Evolutionary conservation across 768 basidiomycete genomes (phyloP), one percentile per base, ranked within the genome.

Genomic region (Russula sp.): DNA sequence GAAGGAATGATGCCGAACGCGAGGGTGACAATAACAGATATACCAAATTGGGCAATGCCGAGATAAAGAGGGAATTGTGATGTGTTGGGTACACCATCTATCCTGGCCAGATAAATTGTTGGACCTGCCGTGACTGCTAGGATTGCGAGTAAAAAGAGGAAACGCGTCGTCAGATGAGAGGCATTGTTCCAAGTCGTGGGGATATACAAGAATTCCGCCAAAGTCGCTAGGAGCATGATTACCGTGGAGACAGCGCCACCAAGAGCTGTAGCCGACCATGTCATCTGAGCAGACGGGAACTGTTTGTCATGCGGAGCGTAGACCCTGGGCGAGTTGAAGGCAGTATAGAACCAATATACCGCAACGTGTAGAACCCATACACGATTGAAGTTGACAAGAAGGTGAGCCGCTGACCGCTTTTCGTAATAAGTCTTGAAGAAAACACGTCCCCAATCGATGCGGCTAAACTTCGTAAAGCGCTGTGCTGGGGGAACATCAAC

Each of bases 401-500:
- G 84, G 76, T 99, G 97, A 16, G 89, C 87, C 63, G 82, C 83
- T 48, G 96, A 97, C 24, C 97, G 93, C 73, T 95, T 94, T 78
- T 99, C 97, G 69, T 85, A 92, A 77, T 96, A 99, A 7, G 97
- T 99, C 80, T 99, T 99, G 86, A 98, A 98, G 79, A 98, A 98
- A 49, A 93, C 93, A 56, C 85, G 83, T 72, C 84, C 86, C 97
- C 97, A 99, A 59, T 97, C 92, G 60, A 99, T 84, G 67, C 89
- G 86, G 72, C 90, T 86, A 71, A 99, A 84, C 75, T 86, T 94
- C 85, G 88, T 87, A 78, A 92, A 99, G 18, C 97, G 89, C 74
- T 98, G 92, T 1, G 94, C 83, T 9, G 96, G 94, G 9, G 95
- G 81, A 18, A 92, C 80, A 73, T 98, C 96, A 60, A 98, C 87